phyloP scores from a whole-genome alignment of 176 grass and related monocot species.

The Miscanthus lutarioriparius region DNA sequence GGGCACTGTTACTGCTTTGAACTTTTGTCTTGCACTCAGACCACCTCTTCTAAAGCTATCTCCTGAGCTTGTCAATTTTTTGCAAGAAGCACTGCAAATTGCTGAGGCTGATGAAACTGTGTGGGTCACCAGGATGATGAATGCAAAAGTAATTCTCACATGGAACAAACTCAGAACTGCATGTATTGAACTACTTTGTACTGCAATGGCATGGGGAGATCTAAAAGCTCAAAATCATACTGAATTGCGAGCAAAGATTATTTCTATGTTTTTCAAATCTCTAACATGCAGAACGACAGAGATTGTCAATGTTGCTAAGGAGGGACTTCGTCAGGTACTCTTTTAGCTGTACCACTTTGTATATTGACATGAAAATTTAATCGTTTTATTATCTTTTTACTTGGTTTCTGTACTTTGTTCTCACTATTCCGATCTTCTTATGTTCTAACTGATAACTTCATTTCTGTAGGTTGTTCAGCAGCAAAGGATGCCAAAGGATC shows the following conservation, averaged over 20 bases:
- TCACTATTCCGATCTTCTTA: neutral
- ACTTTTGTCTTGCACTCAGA: constrained; percentile 93
- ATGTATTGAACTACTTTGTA: constrained; percentile 97
- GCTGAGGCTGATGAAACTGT: constrained; percentile 98
- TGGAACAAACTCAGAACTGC: constrained; percentile 94
- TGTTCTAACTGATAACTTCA: constrained; percentile 15
- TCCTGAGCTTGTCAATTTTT: constrained; percentile 85
- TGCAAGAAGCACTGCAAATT: constrained; percentile 99
- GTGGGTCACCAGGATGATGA: constrained; percentile 97
- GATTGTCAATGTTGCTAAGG: constrained; percentile 97
- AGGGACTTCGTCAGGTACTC: constrained; percentile 91
- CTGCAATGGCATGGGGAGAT: constrained; percentile 99
- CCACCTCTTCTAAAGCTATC: constrained; percentile 95
- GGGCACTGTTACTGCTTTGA: constrained; percentile 93
- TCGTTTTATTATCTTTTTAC: neutral
- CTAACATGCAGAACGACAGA: constrained; percentile 87
- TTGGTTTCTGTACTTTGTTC: constrained; percentile 15
- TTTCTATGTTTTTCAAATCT: constrained; percentile 99
- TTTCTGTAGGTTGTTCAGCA: constrained; percentile 89
- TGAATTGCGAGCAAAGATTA: constrained; percentile 93
- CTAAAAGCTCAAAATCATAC: constrained; percentile 75
- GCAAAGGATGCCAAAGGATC: constrained; percentile 99
- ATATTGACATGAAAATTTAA: constrained; percentile 15
- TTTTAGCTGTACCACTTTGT: constrained; percentile 23
- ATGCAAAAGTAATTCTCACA: constrained; percentile 85